Evolutionary conservation across 2,329 filamentous ascomycete species (phyloP).

Genomic region (Microsporum ferrugineum): DNA sequence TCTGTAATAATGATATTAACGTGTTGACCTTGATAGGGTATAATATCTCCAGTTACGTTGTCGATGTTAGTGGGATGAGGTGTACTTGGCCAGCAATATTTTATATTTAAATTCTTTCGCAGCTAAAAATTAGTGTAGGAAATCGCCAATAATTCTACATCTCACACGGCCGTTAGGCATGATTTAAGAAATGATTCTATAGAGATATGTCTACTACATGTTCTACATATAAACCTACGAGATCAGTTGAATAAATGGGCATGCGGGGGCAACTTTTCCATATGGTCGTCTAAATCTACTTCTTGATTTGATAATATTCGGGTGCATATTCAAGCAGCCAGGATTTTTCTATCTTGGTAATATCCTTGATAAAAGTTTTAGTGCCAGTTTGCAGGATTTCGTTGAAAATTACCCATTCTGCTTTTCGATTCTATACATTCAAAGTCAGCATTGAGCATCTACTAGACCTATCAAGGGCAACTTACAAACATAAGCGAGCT

Average conservation of each 20-base stretch:
- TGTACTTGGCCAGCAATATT: no score
- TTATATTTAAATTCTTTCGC: no score
- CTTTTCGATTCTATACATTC: slow-evolving; percentile 60
- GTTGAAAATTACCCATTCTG: slow-evolving; percentile 92
- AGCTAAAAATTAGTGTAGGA: no score
- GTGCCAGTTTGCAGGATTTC: slow-evolving; percentile 80
- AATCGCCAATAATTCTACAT: no score
- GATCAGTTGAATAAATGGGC: not conserved
- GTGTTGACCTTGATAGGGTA: not conserved
- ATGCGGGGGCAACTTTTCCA: not conserved
- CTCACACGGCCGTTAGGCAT: no score
- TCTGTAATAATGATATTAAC: not conserved
- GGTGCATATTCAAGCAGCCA: slow-evolving; percentile 86
- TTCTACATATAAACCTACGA: not conserved
- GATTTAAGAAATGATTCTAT: no score
- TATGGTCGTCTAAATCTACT: slow-evolving; percentile 4
- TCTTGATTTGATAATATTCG: slow-evolving; percentile 59
- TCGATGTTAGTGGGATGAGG: not conserved
- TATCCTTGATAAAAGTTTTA: slow-evolving; percentile 82
- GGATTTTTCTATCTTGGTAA: slow-evolving; percentile 86
- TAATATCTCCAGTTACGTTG: not conserved
- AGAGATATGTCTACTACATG: no score
- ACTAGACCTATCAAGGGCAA: slow-evolving; percentile 14
- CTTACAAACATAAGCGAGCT: slow-evolving; percentile 77
- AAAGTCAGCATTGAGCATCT: not conserved